Conservation (phyloP, 2,329 filamentous ascomycete species). For the Aspergillus glaucus region DNA sequence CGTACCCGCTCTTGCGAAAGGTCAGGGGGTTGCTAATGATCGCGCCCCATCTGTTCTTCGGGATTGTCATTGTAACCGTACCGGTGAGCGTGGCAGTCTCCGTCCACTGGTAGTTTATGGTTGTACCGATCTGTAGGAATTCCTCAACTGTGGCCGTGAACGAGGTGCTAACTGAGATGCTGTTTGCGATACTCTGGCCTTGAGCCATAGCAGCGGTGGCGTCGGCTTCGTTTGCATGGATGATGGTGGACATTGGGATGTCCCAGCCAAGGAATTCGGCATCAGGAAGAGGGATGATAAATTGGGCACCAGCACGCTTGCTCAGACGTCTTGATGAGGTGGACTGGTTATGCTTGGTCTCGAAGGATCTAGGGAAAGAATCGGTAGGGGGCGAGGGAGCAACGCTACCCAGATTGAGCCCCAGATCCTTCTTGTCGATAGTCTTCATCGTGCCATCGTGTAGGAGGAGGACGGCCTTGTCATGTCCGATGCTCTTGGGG, state of each 20-base stretch:
- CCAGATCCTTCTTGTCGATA: slow-evolving; percentile 8
- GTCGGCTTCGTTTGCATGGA: slow-evolving; percentile 10
- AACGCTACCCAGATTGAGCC: too few species aligned
- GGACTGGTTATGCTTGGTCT: background rate
- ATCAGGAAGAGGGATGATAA: slow-evolving; percentile 12
- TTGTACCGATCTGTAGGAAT: slow-evolving; percentile 5
- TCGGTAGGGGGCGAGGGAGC: slow-evolving; percentile 2
- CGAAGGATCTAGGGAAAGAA: slow-evolving; percentile 1
- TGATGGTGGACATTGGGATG: slow-evolving; percentile 12
- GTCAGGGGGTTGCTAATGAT: slow-evolving; percentile 14
- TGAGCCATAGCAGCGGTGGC: slow-evolving; percentile 9
- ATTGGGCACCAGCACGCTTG: background rate
- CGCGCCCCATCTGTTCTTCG: slow-evolving; percentile 10
- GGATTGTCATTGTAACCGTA: slow-evolving; percentile 14
- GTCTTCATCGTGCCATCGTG: slow-evolving; percentile 9
- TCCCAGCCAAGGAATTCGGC: slow-evolving; percentile 14
- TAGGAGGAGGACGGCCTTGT: slow-evolving; percentile 23
- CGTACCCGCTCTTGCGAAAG: slow-evolving; percentile 10
- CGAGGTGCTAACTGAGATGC: slow-evolving; percentile 5
- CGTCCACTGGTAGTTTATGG: slow-evolving; percentile 4
- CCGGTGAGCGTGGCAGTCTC: slow-evolving; percentile 10
- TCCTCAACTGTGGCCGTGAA: slow-evolving; percentile 4
- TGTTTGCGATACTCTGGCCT: slow-evolving; percentile 11
- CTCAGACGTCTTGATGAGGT: slow-evolving; percentile 3
- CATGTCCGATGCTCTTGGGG: too few species aligned